Evolutionary conservation across 1,139 yeast genomes (phyloP).

Genomic region (Meyerozyma sp.): DNA sequence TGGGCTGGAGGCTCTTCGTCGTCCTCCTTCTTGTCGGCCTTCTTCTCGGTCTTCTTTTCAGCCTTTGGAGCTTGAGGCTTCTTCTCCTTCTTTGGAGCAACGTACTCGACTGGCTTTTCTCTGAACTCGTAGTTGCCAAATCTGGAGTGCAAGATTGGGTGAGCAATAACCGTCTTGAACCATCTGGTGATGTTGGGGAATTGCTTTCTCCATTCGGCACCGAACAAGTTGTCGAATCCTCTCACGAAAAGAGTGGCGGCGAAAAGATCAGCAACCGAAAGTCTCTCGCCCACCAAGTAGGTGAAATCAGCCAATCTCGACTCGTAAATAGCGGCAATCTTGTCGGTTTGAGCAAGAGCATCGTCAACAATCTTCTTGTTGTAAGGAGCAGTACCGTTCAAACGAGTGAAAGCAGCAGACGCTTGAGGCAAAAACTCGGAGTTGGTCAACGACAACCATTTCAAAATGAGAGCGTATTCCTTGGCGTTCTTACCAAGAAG

Average conservation of each 20-base stretch:
- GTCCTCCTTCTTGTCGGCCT: slow-evolving; percentile 33
- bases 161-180: slow-evolving; percentile 67
- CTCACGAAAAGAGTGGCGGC: slow-evolving; percentile 56
- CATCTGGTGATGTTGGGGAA: slow-evolving; percentile 82
- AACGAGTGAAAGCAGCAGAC: slow-evolving; percentile 26
- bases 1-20: slow-evolving; percentile 25
- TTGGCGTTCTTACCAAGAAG: slow-evolving; percentile 61
- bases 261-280: slow-evolving; percentile 79
- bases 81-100: slow-evolving; percentile 81
- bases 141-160: slow-evolving; percentile 45
- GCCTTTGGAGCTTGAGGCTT: slow-evolving; percentile 28
- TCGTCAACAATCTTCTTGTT: slow-evolving; percentile 77
- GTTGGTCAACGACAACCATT: slow-evolving; percentile 82
- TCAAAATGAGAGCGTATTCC: slow-evolving; percentile 67
- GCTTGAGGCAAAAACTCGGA: slow-evolving; percentile 54
- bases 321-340: slow-evolving; percentile 47
- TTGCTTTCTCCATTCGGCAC: slow-evolving; percentile 67
- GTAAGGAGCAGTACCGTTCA: slow-evolving; percentile 45
- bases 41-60: slow-evolving; percentile 29
- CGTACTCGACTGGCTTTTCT: slow-evolving; percentile 62
- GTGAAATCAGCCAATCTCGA: slow-evolving; percentile 69
- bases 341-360: slow-evolving; percentile 34
- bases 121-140: slow-evolving; percentile 47
- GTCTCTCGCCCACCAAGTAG: slow-evolving; percentile 86
- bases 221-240: slow-evolving; percentile 66